Base-by-base conservation (phyloP, 2,329 filamentous ascomycete species). In the Alternaria novae-zelandiae region DNA sequence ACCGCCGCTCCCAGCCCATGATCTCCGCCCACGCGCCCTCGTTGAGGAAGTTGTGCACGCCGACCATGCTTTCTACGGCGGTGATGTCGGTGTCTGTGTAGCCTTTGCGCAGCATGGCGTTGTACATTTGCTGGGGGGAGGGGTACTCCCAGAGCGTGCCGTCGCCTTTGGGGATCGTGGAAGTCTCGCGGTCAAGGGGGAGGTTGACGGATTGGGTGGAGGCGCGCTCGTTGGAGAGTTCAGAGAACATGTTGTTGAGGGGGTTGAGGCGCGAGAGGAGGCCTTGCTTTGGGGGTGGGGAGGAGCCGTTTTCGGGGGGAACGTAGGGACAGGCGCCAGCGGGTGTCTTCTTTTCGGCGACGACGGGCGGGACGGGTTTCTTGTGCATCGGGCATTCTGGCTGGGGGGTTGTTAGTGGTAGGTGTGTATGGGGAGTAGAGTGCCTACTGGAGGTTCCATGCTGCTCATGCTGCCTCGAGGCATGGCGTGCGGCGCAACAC, bases 91-190 rank as follows among this genome's bases (percentile, higher is more conserved):
- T 98, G 78, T 98, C 94, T 1, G 91, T 94, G 81, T 97, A 96
- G 62, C 96, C 96, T 82, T 99, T 99, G 68, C 96, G 91, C 65
- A 98, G 84, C 82, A 99, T 91, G 8, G 96, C 96, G 76, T 99
- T 98, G 86, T 98, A 99, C 96, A 99, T 99, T 82, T 99, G 96
- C 83, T 99, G 96, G 0, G 96, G 95, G 0, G 94, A 97, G 0
- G 96, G 96, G 78, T 99, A 99, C 81, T 98, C 96, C 96, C 96
- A 99, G 74, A 92, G 96, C 51, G 88, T 87, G 63, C 81, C 83
- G 72, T 91, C 89, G 74, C 92, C 93, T 71, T 91, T 91, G n/a
- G 96, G 96, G 71, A 99, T 99, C 1, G 94, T 94, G 1, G 93
- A 97, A 28, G 87, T 83, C 80, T 97, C 94, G 71, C 96, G 91